Conservation (phyloP, 495 filamentous ascomycete species). For the Xanthoparmelia taractica region DNA sequence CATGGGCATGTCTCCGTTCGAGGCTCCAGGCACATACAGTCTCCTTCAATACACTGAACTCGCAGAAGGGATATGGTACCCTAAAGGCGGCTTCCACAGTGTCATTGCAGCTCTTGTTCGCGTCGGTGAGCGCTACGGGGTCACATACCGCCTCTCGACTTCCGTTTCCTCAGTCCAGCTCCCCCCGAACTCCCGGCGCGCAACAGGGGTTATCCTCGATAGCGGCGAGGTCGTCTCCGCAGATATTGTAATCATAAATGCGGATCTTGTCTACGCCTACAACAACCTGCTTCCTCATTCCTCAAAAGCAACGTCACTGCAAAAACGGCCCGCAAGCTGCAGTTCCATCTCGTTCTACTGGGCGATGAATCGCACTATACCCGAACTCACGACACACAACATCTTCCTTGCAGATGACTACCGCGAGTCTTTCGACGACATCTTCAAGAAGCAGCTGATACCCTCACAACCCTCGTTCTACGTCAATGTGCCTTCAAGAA, state of each 20-base stretch:
- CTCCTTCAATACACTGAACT: conserved; percentile 66
- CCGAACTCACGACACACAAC: conserved; percentile 59
- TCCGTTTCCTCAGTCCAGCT: conserved; percentile 45
- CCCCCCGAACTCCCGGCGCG: conserved; percentile 36
- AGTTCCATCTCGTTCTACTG: conserved; percentile 70
- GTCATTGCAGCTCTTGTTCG: conserved; percentile 49
- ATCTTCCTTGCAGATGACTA: conserved; percentile 67
- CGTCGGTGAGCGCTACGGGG: conserved; percentile 49
- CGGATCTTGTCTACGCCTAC: conserved; percentile 64
- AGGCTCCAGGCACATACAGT: conserved; percentile 63
- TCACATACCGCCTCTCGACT: conserved; percentile 48
- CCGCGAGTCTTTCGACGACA: conserved; percentile 58
- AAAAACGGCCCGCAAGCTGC: conserved; percentile 48
- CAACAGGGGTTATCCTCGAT: conserved; percentile 47
- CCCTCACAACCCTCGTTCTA: conserved; percentile 62
- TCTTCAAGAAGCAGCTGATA: conserved; percentile 57
- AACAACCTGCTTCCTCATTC: conserved; percentile 51
- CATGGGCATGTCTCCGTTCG: conserved; percentile 67
- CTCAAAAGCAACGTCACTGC: conserved; percentile 41
- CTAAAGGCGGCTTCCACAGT: conserved; percentile 56
- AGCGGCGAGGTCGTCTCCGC: conserved; percentile 46
- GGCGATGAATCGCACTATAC: conserved; percentile 48
- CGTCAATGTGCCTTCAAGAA: conserved; percentile 59
- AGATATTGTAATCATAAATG: conserved; percentile 58
- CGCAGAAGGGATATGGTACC: conserved; percentile 68